Evolutionary conservation across 768 basidiomycete genomes (phyloP).

Genomic region (Naganishia antarctica): DNA sequence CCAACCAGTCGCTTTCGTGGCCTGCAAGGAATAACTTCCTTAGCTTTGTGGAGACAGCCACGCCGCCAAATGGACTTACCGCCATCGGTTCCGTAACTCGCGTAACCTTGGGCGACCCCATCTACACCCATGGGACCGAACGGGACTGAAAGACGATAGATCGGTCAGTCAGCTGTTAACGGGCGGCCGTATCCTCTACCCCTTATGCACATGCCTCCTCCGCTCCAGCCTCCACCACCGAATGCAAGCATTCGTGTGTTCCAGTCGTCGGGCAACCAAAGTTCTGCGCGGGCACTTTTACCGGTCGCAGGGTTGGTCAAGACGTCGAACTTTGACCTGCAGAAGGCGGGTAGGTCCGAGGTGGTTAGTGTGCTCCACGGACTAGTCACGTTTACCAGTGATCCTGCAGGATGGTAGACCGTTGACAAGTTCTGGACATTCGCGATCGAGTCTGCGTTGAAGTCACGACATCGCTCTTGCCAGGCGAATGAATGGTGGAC

Average conservation of each 20-base stretch:
- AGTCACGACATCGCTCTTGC: no score
- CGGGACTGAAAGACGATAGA: background rate
- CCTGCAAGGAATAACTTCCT: background rate
- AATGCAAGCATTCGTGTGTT: slow-evolving; percentile 4
- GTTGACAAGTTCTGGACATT: no score
- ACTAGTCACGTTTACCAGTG: background rate
- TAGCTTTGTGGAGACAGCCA: background rate
- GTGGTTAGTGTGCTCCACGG: background rate
- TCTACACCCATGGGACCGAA: background rate
- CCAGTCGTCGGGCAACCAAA: slow-evolving; percentile 7
- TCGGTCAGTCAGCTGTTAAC: background rate
- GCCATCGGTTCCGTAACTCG: background rate
- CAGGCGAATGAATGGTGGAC: no score
- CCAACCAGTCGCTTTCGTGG: slow-evolving; percentile 1
- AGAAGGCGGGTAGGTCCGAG: background rate
- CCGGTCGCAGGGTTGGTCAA: background rate
- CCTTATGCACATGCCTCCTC: background rate
- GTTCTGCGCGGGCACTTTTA: background rate
- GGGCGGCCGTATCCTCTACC: background rate
- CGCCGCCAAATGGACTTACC: background rate
- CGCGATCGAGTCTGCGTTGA: no score
- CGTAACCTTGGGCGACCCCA: background rate
- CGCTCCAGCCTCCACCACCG: slow-evolving; percentile 5
- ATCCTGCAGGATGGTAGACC: background rate
- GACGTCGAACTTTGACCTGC: background rate